Conservation (phyloP, 2,329 filamentous ascomycete species). For the Fusarium sp. region DNA sequence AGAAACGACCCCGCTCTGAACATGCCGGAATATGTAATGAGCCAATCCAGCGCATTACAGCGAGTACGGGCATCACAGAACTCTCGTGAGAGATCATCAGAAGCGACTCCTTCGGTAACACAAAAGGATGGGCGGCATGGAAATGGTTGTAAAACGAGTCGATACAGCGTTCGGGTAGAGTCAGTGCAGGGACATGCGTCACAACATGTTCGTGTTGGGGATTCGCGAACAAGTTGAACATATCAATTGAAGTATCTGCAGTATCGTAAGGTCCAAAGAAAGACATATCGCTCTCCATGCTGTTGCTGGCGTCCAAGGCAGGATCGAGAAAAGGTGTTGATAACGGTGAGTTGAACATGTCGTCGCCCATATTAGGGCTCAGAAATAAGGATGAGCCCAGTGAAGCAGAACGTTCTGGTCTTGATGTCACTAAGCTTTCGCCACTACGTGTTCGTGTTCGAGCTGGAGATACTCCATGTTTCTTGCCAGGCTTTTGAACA, state of each 20-base stretch:
- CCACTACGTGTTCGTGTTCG: conserved; percentile 26
- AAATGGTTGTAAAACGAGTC: conserved; percentile 71
- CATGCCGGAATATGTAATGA: conserved; percentile 66
- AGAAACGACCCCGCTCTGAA: conserved; percentile 60
- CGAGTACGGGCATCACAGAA: conserved; percentile 61
- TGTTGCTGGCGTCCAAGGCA: conserved; percentile 4
- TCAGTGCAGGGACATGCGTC: conserved; percentile 44
- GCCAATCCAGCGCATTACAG: conserved; percentile 68
- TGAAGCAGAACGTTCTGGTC: conserved; percentile 46
- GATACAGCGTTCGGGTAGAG: conserved; percentile 64
- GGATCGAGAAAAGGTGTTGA: conserved; percentile 21
- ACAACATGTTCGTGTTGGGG: conserved; percentile 30
- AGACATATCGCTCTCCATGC: conserved; percentile 17
- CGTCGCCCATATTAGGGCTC: conserved; percentile 26
- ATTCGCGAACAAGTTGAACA: conserved; percentile 30
- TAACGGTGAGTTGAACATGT: conserved; percentile 39
- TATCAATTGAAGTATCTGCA: conserved; percentile 43
- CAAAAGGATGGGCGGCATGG: conserved; percentile 68
- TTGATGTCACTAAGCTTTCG: conserved; percentile 55
- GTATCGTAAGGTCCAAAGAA: conserved; percentile 27
- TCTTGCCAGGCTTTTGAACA: conserved; percentile 62
- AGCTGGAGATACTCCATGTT: conserved; percentile 58
- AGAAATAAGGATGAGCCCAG: conserved; percentile 18
- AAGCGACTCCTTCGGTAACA: conserved; percentile 65
- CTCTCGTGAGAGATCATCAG: conserved; percentile 61